Evolutionary conservation across 2,329 filamentous ascomycete species (phyloP).

Genomic region (Aspergillus fructus): DNA sequence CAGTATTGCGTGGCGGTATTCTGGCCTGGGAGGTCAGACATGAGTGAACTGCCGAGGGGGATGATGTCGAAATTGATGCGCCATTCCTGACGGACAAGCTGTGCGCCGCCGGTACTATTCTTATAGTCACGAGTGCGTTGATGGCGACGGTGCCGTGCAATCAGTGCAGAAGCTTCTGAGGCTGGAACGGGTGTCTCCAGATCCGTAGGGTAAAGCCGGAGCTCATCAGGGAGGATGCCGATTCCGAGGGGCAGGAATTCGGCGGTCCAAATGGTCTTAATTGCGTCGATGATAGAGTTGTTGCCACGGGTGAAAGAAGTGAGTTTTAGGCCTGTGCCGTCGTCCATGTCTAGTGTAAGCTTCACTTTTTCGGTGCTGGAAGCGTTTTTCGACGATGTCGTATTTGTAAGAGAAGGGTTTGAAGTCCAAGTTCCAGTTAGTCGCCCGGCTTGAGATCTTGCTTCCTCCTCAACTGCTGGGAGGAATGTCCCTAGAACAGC

Average conservation of each 20-base stretch:
- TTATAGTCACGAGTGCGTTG: not conserved
- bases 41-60: constrained; percentile 12
- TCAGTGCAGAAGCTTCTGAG: not conserved
- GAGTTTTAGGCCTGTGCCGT: constrained; percentile 17
- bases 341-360: constrained; percentile 14
- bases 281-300: constrained; percentile 16
- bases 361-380: not conserved
- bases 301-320: constrained; percentile 16
- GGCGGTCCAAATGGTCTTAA: constrained; percentile 14
- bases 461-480: constrained; percentile 26
- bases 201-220: constrained; percentile 19
- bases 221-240: constrained; percentile 17
- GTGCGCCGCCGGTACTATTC: not conserved
- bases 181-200: constrained; percentile 9
- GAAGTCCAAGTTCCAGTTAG: constrained; percentile 16
- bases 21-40: constrained; percentile 31
- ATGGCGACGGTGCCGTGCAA: not conserved
- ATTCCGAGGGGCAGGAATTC: constrained; percentile 11
- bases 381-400: not conserved
- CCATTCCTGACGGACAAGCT: constrained; percentile 21
- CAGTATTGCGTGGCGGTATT: constrained; percentile 24
- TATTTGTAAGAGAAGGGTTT: not conserved
- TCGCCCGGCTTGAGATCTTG: constrained; percentile 25
- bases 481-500: constrained; percentile 29
- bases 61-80: constrained; percentile 22